phyloP scores from a whole-genome alignment of 2,329 filamentous ascomycete species.

The Diaporthe citrichinensis region DNA sequence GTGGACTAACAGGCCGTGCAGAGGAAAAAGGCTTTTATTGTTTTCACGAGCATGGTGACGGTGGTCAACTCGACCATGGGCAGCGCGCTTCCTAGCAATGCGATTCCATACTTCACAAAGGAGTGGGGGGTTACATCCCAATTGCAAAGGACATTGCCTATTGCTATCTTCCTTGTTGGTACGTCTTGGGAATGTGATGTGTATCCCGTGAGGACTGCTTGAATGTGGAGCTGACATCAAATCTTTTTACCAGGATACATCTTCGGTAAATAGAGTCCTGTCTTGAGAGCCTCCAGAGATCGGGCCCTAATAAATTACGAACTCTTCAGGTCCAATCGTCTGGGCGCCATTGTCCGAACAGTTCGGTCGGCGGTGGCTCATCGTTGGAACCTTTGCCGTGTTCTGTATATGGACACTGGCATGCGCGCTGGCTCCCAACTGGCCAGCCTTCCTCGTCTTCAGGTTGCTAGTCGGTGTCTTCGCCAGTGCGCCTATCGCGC shows the following conservation, averaged over 20 bases:
- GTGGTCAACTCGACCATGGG: constrained; percentile 79
- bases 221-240: not conserved
- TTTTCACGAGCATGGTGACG: constrained; percentile 68
- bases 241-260: constrained; percentile 62
- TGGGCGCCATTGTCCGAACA: constrained; percentile 78
- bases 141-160: constrained; percentile 66
- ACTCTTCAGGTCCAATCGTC: constrained; percentile 61
- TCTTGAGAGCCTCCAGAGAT: not conserved
- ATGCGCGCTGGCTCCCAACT: constrained; percentile 67
- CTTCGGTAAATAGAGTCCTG: constrained; percentile 57
- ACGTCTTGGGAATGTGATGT: not conserved
- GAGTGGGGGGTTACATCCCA: constrained; percentile 69
- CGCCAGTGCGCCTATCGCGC: constrained; percentile 71
- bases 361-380: constrained; percentile 67
- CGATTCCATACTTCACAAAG: constrained; percentile 68
- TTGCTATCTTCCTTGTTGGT: constrained; percentile 73
- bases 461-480: constrained; percentile 67
- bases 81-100: constrained; percentile 75
- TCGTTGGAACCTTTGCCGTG: constrained; percentile 59
- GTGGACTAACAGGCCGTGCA: constrained; percentile 48
- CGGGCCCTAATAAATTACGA: not conserved
- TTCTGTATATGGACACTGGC: constrained; percentile 69
- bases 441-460: constrained; percentile 67
- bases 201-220: too few species aligned
- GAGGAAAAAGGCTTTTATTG: constrained; percentile 67